These are phyloP conservation scores for Chlamydomonas schloesseri DNA, from an alignment of 139 green algal genomes.

Conservation along the genomic window DNA sequence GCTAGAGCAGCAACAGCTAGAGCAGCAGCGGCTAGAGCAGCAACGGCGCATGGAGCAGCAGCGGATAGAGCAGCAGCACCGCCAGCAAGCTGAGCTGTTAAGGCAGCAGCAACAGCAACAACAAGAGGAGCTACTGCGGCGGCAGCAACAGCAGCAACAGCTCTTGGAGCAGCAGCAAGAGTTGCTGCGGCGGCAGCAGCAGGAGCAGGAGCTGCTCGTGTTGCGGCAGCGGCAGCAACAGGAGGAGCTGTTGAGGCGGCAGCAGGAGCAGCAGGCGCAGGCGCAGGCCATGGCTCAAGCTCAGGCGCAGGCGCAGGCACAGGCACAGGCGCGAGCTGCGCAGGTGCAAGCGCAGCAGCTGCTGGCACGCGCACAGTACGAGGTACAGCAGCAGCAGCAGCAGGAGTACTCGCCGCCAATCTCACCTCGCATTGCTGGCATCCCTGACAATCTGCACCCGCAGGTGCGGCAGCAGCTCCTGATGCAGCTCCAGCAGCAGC, in stretches of 20 bases:
- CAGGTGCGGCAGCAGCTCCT: neutral
- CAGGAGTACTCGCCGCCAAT: too few relatives aligned
- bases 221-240: neutral
- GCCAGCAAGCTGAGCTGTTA: neutral
- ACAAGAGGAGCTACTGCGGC: neutral
- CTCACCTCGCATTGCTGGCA: too few relatives aligned
- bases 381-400: neutral
- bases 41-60: neutral
- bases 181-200: neutral
- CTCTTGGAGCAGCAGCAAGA: neutral
- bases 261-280: neutral
- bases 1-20: neutral
- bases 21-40: neutral
- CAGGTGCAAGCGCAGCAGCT: too few relatives aligned
- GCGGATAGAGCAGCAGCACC: neutral
- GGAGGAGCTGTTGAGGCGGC: neutral
- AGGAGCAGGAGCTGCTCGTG: neutral
- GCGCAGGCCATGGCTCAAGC: neutral
- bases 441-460: neutral
- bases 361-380: neutral
- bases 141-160: neutral
- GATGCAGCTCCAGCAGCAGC: neutral
- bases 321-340: neutral
- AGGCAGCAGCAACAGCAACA: conserved; percentile 4
- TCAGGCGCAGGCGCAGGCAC: neutral